phyloP scores from a whole-genome alignment of 176 grass and related monocot species.

The Oryza punctata region DNA sequence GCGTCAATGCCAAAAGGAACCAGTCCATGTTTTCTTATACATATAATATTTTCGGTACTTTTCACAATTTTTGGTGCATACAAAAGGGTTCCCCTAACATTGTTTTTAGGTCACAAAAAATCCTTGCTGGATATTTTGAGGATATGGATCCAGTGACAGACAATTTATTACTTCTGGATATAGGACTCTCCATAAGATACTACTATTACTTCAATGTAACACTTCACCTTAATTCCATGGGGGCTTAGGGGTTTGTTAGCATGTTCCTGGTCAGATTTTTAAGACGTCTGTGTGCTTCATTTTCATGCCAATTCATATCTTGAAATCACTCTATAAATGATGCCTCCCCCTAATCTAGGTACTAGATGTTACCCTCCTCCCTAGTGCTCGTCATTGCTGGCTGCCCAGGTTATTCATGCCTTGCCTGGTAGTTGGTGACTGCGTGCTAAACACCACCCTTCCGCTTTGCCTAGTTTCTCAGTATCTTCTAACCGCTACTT shows the following conservation, averaged over 20 bases:
- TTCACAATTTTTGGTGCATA: background rate
- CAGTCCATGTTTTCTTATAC: constrained; percentile 5
- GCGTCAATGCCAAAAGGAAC: background rate
- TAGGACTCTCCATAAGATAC: background rate
- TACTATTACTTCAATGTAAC: background rate
- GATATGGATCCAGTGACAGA: constrained; percentile 1
- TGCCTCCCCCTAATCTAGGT: background rate
- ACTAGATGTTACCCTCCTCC: background rate
- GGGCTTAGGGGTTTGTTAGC: background rate
- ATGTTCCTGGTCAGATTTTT: background rate
- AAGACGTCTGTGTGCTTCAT: background rate
- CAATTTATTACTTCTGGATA: background rate
- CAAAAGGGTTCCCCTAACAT: background rate
- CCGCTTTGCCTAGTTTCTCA: background rate
- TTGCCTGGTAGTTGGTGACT: background rate
- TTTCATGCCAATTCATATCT: background rate
- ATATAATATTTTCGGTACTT: background rate
- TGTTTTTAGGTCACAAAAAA: background rate
- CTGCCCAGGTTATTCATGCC: background rate
- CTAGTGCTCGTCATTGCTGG: background rate
- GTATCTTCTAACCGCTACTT: background rate
- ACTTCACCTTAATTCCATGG: background rate
- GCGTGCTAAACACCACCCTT: background rate
- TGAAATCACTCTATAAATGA: background rate
- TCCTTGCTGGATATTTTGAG: constrained; percentile 4